These are phyloP conservation scores for Begonia masoniana DNA, from an alignment of 306 rosid genomes.

Conservation along the genomic window DNA sequence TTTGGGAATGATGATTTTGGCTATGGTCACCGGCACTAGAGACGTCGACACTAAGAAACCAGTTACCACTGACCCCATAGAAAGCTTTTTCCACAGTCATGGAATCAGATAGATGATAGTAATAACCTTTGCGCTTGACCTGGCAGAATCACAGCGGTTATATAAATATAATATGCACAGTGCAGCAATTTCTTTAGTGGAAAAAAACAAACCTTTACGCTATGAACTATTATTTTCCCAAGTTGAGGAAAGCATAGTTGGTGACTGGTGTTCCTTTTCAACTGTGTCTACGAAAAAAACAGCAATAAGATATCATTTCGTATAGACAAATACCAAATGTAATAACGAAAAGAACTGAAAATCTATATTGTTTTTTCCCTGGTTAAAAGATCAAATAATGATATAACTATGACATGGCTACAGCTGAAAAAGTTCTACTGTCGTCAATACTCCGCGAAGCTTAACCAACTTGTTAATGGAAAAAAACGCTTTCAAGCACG, in stretches of 20 bases:
- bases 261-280: slow-evolving; percentile 32
- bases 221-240: slow-evolving; percentile 19
- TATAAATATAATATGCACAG: neutral
- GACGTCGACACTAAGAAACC: slow-evolving; percentile 32
- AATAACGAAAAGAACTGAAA: neutral
- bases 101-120: slow-evolving; percentile 28
- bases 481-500: too few species aligned
- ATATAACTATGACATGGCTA: too few species aligned
- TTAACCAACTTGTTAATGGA: too few species aligned
- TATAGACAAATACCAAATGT: neutral
- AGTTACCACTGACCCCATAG: slow-evolving; percentile 6
- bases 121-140: slow-evolving; percentile 26
- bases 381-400: too few species aligned
- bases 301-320: neutral
- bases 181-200: neutral
- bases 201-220: slow-evolving; percentile 22
- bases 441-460: too few species aligned
- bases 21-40: slow-evolving; percentile 7
- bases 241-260: slow-evolving; percentile 16
- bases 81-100: slow-evolving; percentile 21
- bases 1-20: slow-evolving; percentile 5
- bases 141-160: slow-evolving; percentile 7
- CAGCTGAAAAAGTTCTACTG: too few species aligned
- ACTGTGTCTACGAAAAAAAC: slow-evolving; percentile 7
- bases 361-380: too few species aligned